phyloP scores from a whole-genome alignment of 345 rosid species.

The Gossypium arboreum region DNA sequence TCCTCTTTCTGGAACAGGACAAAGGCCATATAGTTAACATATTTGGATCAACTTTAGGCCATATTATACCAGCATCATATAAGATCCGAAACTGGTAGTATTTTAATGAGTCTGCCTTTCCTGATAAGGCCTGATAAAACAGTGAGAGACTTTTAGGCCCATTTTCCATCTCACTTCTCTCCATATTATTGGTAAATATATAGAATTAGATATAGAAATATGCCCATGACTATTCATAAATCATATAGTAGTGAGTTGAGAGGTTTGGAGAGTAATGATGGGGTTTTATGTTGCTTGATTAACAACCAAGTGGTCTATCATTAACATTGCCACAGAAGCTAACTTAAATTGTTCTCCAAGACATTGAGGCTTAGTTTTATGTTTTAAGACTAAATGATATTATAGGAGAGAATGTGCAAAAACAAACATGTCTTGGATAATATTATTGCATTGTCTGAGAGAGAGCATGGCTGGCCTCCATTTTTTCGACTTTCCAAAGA shows the following conservation, averaged over 20 bases:
- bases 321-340: neutral
- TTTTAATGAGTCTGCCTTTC: neutral
- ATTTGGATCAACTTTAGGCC: neutral
- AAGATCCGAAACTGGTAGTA: neutral
- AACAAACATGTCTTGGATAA: neutral
- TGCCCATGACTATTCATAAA: neutral
- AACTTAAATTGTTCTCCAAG: slow-evolving; percentile 7
- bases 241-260: neutral
- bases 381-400: neutral
- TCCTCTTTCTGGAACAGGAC: neutral
- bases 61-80: neutral
- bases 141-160: neutral
- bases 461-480: neutral
- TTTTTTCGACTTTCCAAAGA: neutral
- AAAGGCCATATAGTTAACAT: neutral
- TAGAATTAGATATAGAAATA: too few relatives aligned
- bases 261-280: neutral
- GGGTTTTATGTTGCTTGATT: neutral
- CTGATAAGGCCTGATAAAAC: neutral
- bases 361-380: neutral
- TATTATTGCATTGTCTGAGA: neutral
- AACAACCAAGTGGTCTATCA: neutral
- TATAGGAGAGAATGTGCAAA: neutral
- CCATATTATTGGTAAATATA: neutral
- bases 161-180: neutral